Percentiles rank a stretch among this genome's conserved stretches.
Evolutionary conservation across 2,329 filamentous ascomycete species (phyloP).

Genomic region (Cylindrodendrum hubeiense): DNA sequence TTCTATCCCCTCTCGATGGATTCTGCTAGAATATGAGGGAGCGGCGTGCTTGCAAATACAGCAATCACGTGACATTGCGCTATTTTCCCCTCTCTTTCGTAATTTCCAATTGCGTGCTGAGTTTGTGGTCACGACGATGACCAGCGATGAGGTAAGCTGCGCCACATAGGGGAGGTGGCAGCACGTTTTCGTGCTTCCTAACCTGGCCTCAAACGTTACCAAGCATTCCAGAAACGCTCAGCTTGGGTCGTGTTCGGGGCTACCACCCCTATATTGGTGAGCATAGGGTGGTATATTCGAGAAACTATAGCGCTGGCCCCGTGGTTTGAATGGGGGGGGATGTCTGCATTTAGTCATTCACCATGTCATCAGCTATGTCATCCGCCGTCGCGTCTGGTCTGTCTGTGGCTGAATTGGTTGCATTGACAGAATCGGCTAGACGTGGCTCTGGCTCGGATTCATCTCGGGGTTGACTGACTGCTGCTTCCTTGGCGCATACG

Average conservation of each 20-base stretch:
- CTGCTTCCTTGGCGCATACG: neutral
- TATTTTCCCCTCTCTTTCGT: constrained; percentile 27
- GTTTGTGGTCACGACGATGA: neutral
- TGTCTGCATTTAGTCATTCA: too few relatives aligned
- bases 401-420: too few relatives aligned
- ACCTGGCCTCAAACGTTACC: neutral
- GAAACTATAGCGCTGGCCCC: too few relatives aligned
- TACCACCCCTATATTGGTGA: neutral
- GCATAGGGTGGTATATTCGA: too few relatives aligned
- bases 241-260: neutral
- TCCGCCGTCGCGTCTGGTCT: too few relatives aligned
- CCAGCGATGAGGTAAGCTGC: constrained; percentile 9
- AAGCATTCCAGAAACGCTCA: neutral
- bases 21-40: constrained; percentile 35
- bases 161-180: neutral
- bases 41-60: constrained; percentile 40
- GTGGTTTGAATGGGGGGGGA: too few relatives aligned
- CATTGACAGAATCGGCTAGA: neutral
- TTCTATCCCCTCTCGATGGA: constrained; percentile 33
- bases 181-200: neutral
- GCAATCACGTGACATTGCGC: constrained; percentile 36
- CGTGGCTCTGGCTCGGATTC: neutral
- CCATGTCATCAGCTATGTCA: too few relatives aligned
- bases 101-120: neutral
- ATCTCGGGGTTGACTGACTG: neutral